Evolutionary conservation across 139 green algal species (phyloP).

Genomic region (Desmodesmus armatus): DNA sequence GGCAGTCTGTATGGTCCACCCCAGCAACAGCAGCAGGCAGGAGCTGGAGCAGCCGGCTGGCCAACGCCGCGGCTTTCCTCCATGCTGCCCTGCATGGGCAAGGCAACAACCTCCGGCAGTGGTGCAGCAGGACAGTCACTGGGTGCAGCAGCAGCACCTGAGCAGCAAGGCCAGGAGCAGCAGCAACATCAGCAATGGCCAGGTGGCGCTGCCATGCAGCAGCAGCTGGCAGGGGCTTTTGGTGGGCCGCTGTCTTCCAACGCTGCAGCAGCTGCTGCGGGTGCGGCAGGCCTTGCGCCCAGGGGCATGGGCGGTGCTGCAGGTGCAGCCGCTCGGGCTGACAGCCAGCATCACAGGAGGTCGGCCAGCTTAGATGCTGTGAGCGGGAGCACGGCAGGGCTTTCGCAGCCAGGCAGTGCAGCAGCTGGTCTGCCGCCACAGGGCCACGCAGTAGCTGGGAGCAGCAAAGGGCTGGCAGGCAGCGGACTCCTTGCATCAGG

Average conservation of each 20-base stretch:
- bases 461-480: neutral
- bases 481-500: too few species aligned
- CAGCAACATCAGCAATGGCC: too few species aligned
- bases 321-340: neutral
- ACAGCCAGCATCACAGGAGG: neutral
- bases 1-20: too few species aligned
- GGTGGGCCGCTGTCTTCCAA: too few species aligned
- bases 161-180: too few species aligned
- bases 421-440: neutral
- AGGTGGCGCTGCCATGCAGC: neutral
- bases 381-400: neutral
- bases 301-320: neutral
- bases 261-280: neutral
- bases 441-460: neutral
- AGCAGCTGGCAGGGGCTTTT: neutral
- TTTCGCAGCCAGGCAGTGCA: neutral
- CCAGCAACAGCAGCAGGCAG: conserved; percentile 1
- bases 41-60: neutral
- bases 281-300: neutral
- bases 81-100: conserved; percentile 17
- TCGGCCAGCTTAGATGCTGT: neutral
- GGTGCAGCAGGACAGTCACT: conserved; percentile 3
- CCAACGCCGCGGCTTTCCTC: neutral
- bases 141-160: too few species aligned
- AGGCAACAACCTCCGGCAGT: neutral